Percentiles rank a stretch among this genome's conserved stretches.
These are phyloP conservation scores for Epichloe scottii DNA, from an alignment of 2,329 filamentous ascomycete genomes.

Conservation along the genomic window DNA sequence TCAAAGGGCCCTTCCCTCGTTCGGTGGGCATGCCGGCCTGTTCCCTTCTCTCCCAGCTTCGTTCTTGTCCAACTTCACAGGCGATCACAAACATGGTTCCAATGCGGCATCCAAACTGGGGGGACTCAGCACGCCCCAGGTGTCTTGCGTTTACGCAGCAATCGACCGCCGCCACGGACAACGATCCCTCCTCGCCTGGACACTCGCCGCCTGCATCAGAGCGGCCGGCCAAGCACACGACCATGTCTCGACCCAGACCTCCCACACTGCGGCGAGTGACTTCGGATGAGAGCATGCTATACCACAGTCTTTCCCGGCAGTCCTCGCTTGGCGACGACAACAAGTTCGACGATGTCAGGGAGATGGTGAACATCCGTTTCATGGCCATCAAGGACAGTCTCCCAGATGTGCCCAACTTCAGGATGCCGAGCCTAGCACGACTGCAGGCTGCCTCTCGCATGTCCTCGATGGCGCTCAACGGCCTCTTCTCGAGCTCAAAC, in stretches of 20 bases:
- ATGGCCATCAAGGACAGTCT: slow-evolving; percentile 86
- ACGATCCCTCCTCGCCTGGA: not conserved
- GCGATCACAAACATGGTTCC: slow-evolving; percentile 11
- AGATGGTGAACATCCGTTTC: slow-evolving; percentile 77
- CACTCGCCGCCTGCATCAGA: not conserved
- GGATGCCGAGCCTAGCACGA: slow-evolving; percentile 50
- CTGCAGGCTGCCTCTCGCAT: slow-evolving; percentile 25
- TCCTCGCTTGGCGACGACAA: slow-evolving; percentile 78
- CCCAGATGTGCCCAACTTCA: slow-evolving; percentile 67
- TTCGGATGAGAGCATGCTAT: slow-evolving; percentile 63
- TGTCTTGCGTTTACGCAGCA: slow-evolving; percentile 1
- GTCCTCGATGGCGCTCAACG: slow-evolving; percentile 21
- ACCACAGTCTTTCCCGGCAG: slow-evolving; percentile 61
- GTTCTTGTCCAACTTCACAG: slow-evolving; percentile 24
- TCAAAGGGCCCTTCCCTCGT: slow-evolving; percentile 43
- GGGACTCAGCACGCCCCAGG: not conserved
- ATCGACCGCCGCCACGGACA: not conserved
- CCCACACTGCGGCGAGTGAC: slow-evolving; percentile 21
- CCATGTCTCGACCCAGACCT: slow-evolving; percentile 10
- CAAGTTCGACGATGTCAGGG: slow-evolving; percentile 65
- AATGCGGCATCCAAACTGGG: not conserved
- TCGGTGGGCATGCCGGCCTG: slow-evolving; percentile 22
- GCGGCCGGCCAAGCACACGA: not conserved
- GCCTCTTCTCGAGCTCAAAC: slow-evolving; percentile 16
- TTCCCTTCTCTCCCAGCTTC: slow-evolving; percentile 31